Conservation (phyloP, 805 yeast species). For the Cyberlindnera maclurae region DNA sequence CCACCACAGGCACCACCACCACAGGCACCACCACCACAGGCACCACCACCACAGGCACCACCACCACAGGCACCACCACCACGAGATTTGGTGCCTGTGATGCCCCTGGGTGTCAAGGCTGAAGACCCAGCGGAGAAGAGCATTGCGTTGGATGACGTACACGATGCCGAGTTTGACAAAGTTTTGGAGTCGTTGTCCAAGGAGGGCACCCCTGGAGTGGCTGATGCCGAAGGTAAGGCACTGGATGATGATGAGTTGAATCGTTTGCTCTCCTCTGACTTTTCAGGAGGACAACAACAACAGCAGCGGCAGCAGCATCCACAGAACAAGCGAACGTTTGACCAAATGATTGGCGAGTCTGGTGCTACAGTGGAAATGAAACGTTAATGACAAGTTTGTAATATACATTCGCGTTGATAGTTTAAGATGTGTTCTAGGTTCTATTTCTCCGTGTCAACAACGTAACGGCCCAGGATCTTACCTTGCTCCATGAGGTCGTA, state of each 20-base stretch:
- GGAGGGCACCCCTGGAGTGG: conserved; percentile 23
- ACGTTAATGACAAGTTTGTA: not conserved
- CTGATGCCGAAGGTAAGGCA: conserved; percentile 6
- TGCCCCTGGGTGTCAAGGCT: not conserved
- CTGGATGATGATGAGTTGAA: conserved; percentile 23
- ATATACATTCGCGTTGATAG: not conserved
- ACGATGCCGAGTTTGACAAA: conserved; percentile 23
- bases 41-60: no score
- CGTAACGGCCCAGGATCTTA: conserved; percentile 82
- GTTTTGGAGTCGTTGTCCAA: conserved; percentile 22
- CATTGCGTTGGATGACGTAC: conserved; percentile 7
- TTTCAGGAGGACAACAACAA: conserved; percentile 4
- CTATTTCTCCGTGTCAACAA: conserved; percentile 66
- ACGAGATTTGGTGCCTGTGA: no score
- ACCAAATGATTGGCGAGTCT: not conserved
- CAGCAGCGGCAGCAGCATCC: not conserved
- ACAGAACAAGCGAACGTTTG: conserved; percentile 6
- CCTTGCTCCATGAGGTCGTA: conserved; percentile 78
- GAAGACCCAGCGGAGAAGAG: not conserved
- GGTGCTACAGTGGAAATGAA: conserved; percentile 6
- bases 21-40: no score
- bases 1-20: no score
- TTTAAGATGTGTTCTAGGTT: conserved; percentile 49
- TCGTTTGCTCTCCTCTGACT: conserved; percentile 18
- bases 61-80: no score